Evolutionary conservation across 2,329 filamentous ascomycete genomes (phyloP), one percentile per base, ranked within the genome.

Genomic region (Diaporthe australafricana): DNA sequence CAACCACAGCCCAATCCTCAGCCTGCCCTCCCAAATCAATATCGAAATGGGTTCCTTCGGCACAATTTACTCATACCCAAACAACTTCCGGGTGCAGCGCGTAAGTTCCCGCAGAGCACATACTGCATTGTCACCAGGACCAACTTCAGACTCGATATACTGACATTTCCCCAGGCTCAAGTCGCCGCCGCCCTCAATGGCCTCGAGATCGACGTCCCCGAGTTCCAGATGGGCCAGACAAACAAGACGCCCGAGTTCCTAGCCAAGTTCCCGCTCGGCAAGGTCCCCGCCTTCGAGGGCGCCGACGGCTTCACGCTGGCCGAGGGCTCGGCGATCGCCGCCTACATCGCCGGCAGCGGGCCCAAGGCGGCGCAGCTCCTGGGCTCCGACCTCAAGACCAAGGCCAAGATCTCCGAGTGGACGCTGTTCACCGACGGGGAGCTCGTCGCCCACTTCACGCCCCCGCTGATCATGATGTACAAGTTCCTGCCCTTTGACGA

Each of bases 261-360:
- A 17, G 72, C 83, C 78, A 87, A 88, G 75, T 88, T 87, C 79
- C 85, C 86, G 14, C 76, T 86, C 48, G 86, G 86, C 76, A 88
- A 87, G 76, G 83, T 88, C 11, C 87, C 87, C 12, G 82, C 82
- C 52, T 83, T 88, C 68, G 84, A 86, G 75, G 80, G 80, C 42
- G 79, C 84, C 25, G 84, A 87, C 74, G 86, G 86, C 56, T 83
- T 86, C 76, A 78, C 74, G 74, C 65, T 88, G 35, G 76, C 82
- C 72, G 86, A 88, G 74, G 81, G 81, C 45, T 80, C 81, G 45
- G 86, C 86, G 66, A 88, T 88, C 75, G 79, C 80, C n/a, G 78
- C 78, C 52, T 87, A 85, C 77, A 72, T 87, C 50, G 84, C 85
- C 55, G 82, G 82, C 68, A 81, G 80, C 42, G 86, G 87, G 4